Conservation (phyloP, 2,329 filamentous ascomycete species). For the Colletotrichum theobromicola region DNA sequence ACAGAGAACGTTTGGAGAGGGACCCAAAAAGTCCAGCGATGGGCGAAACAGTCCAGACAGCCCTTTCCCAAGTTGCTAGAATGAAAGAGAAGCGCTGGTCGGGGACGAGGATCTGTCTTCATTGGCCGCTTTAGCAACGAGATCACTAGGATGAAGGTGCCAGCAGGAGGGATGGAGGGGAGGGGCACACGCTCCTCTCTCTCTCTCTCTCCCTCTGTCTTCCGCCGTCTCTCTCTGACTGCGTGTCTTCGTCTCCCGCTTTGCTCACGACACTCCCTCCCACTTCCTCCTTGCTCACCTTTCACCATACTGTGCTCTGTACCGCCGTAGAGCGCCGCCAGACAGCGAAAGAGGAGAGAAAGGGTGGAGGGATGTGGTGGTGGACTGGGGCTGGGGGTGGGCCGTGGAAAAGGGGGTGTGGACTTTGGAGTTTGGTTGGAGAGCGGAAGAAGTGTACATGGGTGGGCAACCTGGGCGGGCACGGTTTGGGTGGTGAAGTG, state of each 20-base stretch:
- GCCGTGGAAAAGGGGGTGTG: background rate
- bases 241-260: background rate
- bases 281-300: background rate
- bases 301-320: background rate
- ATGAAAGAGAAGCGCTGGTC: constrained; percentile 15
- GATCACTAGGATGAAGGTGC: constrained; percentile 15
- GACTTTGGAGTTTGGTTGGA: background rate
- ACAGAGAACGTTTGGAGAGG: constrained; percentile 8
- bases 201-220: background rate
- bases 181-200: background rate
- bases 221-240: background rate
- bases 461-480: background rate
- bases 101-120: constrained; percentile 11
- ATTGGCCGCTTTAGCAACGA: constrained; percentile 11
- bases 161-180: constrained; percentile 18
- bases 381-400: background rate
- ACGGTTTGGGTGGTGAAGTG: background rate
- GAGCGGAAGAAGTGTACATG: background rate
- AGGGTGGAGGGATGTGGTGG: constrained; percentile 4
- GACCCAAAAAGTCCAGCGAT: constrained; percentile 14
- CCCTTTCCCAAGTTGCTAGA: constrained; percentile 6
- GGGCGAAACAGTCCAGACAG: constrained; percentile 17
- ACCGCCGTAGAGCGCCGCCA: background rate
- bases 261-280: background rate
- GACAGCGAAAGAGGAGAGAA: constrained; percentile 4